Evolutionary conservation across 148 eudicot species (phyloP).

Genomic region (Arctostaphylos glauca): DNA sequence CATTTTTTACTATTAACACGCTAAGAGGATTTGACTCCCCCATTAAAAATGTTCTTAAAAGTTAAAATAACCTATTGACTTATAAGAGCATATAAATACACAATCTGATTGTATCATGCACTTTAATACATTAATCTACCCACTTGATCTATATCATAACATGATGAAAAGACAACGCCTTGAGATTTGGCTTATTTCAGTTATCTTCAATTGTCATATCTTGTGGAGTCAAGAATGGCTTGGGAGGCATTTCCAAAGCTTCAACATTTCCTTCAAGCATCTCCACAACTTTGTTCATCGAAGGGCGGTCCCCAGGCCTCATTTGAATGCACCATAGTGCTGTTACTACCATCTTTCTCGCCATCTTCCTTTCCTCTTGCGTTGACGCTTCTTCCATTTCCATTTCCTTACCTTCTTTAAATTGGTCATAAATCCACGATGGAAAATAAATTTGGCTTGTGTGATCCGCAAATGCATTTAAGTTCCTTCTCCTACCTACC

Average conservation of each 20-base stretch:
- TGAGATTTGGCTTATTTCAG: too few relatives aligned
- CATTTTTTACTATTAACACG: too few relatives aligned
- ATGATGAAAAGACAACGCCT: too few relatives aligned
- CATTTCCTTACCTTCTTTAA: neutral
- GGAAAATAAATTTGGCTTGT: slow-evolving; percentile 11
- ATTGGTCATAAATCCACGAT: slow-evolving; percentile 6
- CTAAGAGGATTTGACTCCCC: too few relatives aligned
- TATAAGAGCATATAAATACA: too few relatives aligned
- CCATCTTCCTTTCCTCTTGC: neutral
- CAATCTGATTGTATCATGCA: too few relatives aligned
- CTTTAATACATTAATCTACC: too few relatives aligned
- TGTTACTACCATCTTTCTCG: slow-evolving; percentile 1
- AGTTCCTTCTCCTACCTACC: neutral
- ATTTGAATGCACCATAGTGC: slow-evolving; percentile 16
- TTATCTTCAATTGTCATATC: too few relatives aligned
- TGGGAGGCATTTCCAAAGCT: slow-evolving; percentile 3
- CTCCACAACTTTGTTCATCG: slow-evolving; percentile 10
- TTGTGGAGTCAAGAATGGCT: neutral
- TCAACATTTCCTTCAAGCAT: slow-evolving; percentile 15
- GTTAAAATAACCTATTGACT: too few relatives aligned
- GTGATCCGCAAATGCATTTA: neutral
- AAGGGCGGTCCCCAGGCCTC: slow-evolving; percentile 1
- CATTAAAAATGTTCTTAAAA: too few relatives aligned
- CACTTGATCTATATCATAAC: too few relatives aligned
- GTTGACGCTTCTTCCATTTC: slow-evolving; percentile 2